These are phyloP conservation scores for Cyberlindnera japonica DNA, from an alignment of 805 yeast genomes.

Conservation along the genomic window DNA sequence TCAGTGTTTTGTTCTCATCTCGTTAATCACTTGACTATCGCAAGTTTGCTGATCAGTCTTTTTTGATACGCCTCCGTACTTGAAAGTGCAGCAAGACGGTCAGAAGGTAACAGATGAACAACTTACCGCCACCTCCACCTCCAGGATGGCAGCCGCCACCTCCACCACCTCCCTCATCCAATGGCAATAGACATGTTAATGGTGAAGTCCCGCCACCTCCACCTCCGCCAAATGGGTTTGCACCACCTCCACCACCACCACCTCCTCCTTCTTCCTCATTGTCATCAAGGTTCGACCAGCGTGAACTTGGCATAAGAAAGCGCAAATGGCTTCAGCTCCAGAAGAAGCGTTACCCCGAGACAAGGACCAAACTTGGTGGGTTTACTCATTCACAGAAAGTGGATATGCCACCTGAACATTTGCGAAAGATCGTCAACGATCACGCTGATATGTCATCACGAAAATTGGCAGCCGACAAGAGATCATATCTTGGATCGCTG, in stretches of 20 bases:
- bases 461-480: slow-evolving; percentile 76
- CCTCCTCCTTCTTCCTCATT: slow-evolving; percentile 19
- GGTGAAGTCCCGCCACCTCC: slow-evolving; percentile 26
- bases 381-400: slow-evolving; percentile 58
- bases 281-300: slow-evolving; percentile 17
- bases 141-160: slow-evolving; percentile 30
- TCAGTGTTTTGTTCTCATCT: background rate
- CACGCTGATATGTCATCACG: slow-evolving; percentile 83
- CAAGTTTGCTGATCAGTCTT: too few species aligned
- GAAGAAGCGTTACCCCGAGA: slow-evolving; percentile 48
- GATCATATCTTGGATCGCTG: slow-evolving; percentile 84
- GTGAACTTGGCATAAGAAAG: slow-evolving; percentile 41
- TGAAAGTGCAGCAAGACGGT: background rate
- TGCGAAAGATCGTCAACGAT: slow-evolving; percentile 75
- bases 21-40: background rate
- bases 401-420: slow-evolving; percentile 92
- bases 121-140: slow-evolving; percentile 35
- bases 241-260: slow-evolving; percentile 36
- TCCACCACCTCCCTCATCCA: slow-evolving; percentile 26
- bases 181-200: slow-evolving; percentile 7
- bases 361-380: slow-evolving; percentile 35
- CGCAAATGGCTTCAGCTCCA: slow-evolving; percentile 63
- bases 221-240: slow-evolving; percentile 22
- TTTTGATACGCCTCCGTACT: background rate
- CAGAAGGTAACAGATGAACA: slow-evolving; percentile 5